Conservation (phyloP, 805 yeast species). For the Lipomyces chichibuensis region DNA sequence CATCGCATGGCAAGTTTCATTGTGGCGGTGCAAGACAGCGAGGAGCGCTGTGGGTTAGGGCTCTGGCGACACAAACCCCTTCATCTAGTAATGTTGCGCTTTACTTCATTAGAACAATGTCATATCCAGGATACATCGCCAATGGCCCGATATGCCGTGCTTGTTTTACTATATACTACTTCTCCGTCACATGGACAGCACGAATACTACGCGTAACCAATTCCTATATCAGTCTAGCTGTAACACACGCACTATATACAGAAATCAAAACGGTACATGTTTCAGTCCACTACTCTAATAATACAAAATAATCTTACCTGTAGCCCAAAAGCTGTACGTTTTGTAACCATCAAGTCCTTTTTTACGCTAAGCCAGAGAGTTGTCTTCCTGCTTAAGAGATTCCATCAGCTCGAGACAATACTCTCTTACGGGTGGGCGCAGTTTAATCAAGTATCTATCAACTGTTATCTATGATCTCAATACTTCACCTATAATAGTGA, state of each 20-base stretch:
- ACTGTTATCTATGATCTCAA: not conserved
- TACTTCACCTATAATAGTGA: not conserved
- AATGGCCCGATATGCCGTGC: no score
- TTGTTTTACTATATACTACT: no score
- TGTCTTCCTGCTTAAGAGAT: slow-evolving; percentile 2
- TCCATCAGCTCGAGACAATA: slow-evolving; percentile 15
- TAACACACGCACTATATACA: no score
- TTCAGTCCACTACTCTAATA: not conserved
- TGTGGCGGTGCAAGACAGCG: not conserved
- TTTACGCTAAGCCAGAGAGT: not conserved
- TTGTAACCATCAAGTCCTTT: not conserved
- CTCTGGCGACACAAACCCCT: no score
- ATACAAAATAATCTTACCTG: not conserved
- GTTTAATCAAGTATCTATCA: slow-evolving; percentile 19
- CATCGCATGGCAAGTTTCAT: not conserved
- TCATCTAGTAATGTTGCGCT: no score
- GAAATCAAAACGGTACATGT: slow-evolving; percentile 25
- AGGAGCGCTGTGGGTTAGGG: not conserved
- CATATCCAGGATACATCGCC: no score
- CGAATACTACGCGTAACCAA: not conserved
- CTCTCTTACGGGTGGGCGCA: slow-evolving; percentile 27
- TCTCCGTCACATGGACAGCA: not conserved
- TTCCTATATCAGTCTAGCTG: not conserved
- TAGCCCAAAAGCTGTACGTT: not conserved
- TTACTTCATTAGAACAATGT: no score